Evolutionary conservation across 2,329 filamentous ascomycete species (phyloP).

Genomic region (Nemania abortiva): DNA sequence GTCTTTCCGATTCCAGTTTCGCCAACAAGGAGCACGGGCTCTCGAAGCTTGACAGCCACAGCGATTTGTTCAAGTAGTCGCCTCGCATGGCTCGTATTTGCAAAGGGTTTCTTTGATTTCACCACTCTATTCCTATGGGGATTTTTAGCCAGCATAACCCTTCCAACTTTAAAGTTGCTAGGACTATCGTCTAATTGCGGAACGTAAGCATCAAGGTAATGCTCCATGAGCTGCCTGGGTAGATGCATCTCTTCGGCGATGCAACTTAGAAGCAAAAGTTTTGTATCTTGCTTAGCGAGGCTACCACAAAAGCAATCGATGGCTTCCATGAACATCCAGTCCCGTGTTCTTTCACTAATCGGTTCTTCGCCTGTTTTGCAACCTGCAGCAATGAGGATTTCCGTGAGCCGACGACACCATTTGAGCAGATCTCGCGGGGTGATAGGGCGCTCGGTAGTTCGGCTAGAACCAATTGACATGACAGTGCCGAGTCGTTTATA

Average conservation of each 20-base stretch:
- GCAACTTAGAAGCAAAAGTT: conserved; percentile 70
- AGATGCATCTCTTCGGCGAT: conserved; percentile 92
- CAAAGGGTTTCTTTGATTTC: conserved; percentile 77
- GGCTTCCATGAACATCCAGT: conserved; percentile 93
- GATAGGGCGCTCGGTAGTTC: conserved; percentile 61
- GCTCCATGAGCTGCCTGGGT: conserved; percentile 82
- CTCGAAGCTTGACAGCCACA: conserved; percentile 82
- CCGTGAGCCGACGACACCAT: conserved; percentile 83
- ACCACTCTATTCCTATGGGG: conserved; percentile 62
- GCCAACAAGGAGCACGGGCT: conserved; percentile 94
- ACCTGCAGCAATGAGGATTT: conserved; percentile 71
- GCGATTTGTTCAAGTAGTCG: conserved; percentile 89
- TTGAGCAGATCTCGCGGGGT: conserved; percentile 82
- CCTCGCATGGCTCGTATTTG: conserved; percentile 86
- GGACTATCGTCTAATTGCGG: conserved; percentile 75
- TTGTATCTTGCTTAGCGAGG: conserved; percentile 73
- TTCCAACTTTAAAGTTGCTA: conserved; percentile 71
- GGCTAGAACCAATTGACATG: conserved; percentile 50
- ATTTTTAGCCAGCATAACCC: conserved; percentile 72
- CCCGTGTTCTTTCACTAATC: conserved; percentile 76
- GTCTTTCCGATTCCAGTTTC: conserved; percentile 99
- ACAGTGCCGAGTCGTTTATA: conserved; percentile 64
- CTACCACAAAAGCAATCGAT: conserved; percentile 92
- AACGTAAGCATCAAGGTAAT: conserved; percentile 79
- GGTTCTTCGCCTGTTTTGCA: conserved; percentile 76